Evolutionary conservation across 768 basidiomycete species (phyloP).

Genomic region (Pisolithus albus): DNA sequence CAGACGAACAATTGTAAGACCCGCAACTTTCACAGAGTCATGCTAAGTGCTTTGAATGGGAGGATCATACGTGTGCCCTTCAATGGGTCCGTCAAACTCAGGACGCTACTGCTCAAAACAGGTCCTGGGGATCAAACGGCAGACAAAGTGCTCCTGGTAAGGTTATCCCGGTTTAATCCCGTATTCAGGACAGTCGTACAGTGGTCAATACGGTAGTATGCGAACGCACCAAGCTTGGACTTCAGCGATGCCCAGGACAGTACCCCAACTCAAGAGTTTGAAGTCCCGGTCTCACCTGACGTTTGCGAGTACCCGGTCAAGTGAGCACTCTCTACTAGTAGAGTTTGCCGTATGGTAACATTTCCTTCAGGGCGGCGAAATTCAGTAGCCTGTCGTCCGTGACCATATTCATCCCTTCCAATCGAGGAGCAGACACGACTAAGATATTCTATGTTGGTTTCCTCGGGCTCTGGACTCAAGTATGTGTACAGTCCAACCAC

Average conservation of each 20-base stretch:
- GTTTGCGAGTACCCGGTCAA: constrained; percentile 82
- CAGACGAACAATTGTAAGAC: constrained; percentile 80
- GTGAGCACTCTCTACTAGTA: constrained; percentile 33
- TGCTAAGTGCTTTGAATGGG: constrained; percentile 4
- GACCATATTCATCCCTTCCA: constrained; percentile 76
- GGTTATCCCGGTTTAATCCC: constrained; percentile 16
- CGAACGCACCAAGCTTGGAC: constrained; percentile 73
- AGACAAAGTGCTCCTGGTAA: constrained; percentile 59
- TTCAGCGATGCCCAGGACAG: constrained; percentile 66
- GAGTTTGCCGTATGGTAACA: not conserved
- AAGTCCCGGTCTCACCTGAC: constrained; percentile 61
- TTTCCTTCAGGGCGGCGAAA: constrained; percentile 60
- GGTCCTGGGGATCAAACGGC: constrained; percentile 80
- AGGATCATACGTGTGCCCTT: constrained; percentile 85
- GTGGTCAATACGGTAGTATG: constrained; percentile 45
- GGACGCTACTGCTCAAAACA: constrained; percentile 74
- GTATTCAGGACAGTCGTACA: not conserved
- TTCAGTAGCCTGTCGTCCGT: constrained; percentile 77
- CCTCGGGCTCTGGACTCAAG: constrained; percentile 75
- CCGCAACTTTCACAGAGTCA: not conserved
- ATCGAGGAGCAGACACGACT: constrained; percentile 71
- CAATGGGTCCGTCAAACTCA: constrained; percentile 78
- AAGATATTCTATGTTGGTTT: constrained; percentile 83
- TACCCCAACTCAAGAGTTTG: constrained; percentile 65
- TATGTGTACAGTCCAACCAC: constrained; percentile 21